These are phyloP conservation scores for Pelargonium myrrhifolium DNA, from an alignment of 441 rosid genomes.

Conservation along the genomic window DNA sequence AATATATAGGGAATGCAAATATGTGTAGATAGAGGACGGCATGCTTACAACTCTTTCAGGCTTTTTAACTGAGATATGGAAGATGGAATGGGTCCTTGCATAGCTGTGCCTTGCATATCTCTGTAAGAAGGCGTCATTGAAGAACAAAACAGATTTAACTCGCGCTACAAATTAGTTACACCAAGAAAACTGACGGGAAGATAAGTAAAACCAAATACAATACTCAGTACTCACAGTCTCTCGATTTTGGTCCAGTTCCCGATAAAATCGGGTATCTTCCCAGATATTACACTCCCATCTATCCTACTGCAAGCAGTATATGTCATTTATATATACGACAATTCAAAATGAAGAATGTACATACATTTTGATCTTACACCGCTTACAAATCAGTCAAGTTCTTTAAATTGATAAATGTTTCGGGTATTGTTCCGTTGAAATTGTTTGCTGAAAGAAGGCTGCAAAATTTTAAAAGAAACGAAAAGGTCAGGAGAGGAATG, in stretches of 20 bases:
- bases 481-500: neutral
- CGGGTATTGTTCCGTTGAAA: constrained; percentile 60
- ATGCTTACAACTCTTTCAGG: constrained; percentile 47
- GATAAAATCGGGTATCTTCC: constrained; percentile 68
- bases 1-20: neutral
- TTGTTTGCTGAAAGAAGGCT: constrained; percentile 62
- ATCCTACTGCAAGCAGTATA: constrained; percentile 45
- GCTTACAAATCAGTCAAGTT: constrained; percentile 75
- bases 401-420: constrained; percentile 46
- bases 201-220: neutral
- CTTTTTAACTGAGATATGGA: constrained; percentile 41
- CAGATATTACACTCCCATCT: constrained; percentile 67
- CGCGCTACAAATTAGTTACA: neutral
- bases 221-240: constrained; percentile 60
- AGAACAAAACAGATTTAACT: neutral
- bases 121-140: constrained; percentile 24
- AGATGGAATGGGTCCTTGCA: constrained; percentile 83
- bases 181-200: neutral
- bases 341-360: neutral
- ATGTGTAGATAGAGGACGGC: no score
- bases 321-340: constrained; percentile 7
- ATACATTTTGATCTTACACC: neutral
- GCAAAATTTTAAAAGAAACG: neutral
- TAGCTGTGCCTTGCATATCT: constrained; percentile 67
- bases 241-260: constrained; percentile 64